These are phyloP conservation scores for Rhynchosporium graminicola DNA, from an alignment of 2,329 filamentous ascomycete genomes.

Conservation along the genomic window DNA sequence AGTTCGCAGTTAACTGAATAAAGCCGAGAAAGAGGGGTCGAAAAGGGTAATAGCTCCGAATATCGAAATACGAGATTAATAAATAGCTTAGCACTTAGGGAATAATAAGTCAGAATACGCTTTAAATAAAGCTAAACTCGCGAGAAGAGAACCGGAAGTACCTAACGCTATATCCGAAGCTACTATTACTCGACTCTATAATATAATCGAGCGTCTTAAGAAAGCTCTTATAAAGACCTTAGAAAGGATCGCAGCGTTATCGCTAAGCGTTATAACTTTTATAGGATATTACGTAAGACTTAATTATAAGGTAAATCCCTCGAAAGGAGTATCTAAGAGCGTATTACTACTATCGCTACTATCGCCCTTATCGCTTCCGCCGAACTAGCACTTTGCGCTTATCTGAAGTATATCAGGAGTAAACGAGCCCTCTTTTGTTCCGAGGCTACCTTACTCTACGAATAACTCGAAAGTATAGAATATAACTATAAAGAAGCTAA, in stretches of 20 bases:
- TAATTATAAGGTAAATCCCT: constrained; percentile 55
- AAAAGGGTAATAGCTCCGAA: constrained; percentile 44
- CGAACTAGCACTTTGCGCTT: constrained; percentile 62
- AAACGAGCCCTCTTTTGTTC: constrained; percentile 53
- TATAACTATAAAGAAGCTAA: constrained; percentile 44
- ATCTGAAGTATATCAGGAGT: constrained; percentile 69
- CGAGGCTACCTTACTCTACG: constrained; percentile 27
- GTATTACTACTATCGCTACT: constrained; percentile 45
- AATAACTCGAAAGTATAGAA: constrained; percentile 39
- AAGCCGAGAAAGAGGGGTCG: constrained; percentile 46
- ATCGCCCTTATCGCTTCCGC: constrained; percentile 53
- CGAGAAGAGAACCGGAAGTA: constrained; percentile 45
- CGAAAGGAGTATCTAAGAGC: constrained; percentile 45
- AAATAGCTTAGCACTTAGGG: no score
- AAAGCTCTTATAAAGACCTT: constrained; percentile 57
- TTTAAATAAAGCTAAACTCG: constrained; percentile 48
- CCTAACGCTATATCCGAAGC: constrained; percentile 47
- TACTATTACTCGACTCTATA: constrained; percentile 50
- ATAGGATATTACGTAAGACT: constrained; percentile 60
- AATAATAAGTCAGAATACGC: no score
- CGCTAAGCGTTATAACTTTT: constrained; percentile 60
- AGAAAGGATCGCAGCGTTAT: constrained; percentile 58
- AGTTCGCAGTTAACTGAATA: constrained; percentile 49
- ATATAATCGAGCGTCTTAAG: constrained; percentile 47
- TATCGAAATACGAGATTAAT: no score